Evolutionary conservation across 352 stramenopile species (phyloP).

Genomic region (Phytopythium aichiense): DNA sequence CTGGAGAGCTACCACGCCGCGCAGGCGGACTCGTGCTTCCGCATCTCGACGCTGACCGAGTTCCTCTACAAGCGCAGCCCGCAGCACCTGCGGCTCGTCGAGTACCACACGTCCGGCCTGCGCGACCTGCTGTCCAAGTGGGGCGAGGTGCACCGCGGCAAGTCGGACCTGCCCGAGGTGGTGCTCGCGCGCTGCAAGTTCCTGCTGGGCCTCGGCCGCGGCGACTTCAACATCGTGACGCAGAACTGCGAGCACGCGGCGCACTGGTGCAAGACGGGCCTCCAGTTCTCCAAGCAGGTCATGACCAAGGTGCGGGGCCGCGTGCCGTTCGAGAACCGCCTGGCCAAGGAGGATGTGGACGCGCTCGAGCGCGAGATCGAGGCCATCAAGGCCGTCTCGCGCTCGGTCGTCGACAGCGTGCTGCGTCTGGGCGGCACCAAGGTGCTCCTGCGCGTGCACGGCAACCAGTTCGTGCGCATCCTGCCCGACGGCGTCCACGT

Average conservation of each 20-base stretch:
- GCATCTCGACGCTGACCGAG: slow-evolving; percentile 68
- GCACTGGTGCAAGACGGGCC: slow-evolving; percentile 78
- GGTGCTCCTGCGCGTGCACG: slow-evolving; percentile 62
- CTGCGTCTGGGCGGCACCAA: slow-evolving; percentile 43
- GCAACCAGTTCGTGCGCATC: slow-evolving; percentile 48
- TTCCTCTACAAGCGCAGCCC: slow-evolving; percentile 61
- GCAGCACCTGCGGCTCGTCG: slow-evolving; percentile 48
- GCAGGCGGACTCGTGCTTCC: slow-evolving; percentile 71
- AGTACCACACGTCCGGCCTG: slow-evolving; percentile 70
- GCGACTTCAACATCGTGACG: slow-evolving; percentile 77
- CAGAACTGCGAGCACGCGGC: slow-evolving; percentile 79
- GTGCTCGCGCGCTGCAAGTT: slow-evolving; percentile 75
- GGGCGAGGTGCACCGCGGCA: slow-evolving; percentile 68
- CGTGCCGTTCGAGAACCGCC: slow-evolving; percentile 61
- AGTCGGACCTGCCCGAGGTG: slow-evolving; percentile 69
- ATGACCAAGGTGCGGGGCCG: slow-evolving; percentile 41
- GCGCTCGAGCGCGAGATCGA: slow-evolving; percentile 56
- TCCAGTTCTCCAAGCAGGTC: slow-evolving; percentile 75
- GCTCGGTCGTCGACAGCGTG: slow-evolving; percentile 56
- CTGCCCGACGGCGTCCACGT: slow-evolving; percentile 41
- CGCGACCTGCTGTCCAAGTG: slow-evolving; percentile 62
- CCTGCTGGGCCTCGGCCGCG: slow-evolving; percentile 54
- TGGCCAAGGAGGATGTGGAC: slow-evolving; percentile 63
- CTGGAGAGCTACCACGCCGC: slow-evolving; percentile 46
- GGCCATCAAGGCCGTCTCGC: slow-evolving; percentile 53